phyloP scores from a whole-genome alignment of 257 asterid species.

The Striga asiatica region DNA sequence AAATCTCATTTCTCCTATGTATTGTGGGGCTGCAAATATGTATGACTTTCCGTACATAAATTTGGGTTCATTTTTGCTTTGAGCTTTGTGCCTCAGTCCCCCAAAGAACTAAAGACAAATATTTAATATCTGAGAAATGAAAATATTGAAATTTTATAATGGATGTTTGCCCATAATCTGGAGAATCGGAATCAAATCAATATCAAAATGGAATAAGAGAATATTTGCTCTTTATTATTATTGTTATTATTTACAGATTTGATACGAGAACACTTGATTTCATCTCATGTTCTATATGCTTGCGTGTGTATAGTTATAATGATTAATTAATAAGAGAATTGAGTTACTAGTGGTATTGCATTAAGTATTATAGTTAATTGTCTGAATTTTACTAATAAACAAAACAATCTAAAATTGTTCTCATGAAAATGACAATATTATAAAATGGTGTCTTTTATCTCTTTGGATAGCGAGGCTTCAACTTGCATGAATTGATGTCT shows the following conservation, averaged over 20 bases:
- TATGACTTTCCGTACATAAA: constrained; percentile 10
- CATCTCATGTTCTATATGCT: too few species aligned
- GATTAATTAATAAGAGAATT: too few species aligned
- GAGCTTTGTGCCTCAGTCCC: constrained; percentile 25
- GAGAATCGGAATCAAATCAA: background rate
- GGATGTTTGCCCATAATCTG: background rate
- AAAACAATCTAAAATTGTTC: background rate
- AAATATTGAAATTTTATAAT: constrained; percentile 12
- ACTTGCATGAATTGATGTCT: background rate
- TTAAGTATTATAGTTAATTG: too few species aligned
- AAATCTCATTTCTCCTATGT: background rate
- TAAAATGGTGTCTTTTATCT: background rate
- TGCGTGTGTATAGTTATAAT: too few species aligned
- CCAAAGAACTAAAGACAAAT: constrained; percentile 17
- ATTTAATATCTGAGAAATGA: too few species aligned
- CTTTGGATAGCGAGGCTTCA: constrained; percentile 8
- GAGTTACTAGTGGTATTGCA: too few species aligned
- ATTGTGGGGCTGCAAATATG: constrained; percentile 2
- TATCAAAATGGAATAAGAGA: background rate
- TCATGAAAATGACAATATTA: constrained; percentile 14
- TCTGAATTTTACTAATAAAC: background rate
- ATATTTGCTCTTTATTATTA: too few species aligned
- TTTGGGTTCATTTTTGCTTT: constrained; percentile 24
- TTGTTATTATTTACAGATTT: too few species aligned
- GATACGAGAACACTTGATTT: too few species aligned